phyloP scores from a whole-genome alignment of 495 filamentous ascomycete genomes.

The Aspergillus homomorphus region DNA sequence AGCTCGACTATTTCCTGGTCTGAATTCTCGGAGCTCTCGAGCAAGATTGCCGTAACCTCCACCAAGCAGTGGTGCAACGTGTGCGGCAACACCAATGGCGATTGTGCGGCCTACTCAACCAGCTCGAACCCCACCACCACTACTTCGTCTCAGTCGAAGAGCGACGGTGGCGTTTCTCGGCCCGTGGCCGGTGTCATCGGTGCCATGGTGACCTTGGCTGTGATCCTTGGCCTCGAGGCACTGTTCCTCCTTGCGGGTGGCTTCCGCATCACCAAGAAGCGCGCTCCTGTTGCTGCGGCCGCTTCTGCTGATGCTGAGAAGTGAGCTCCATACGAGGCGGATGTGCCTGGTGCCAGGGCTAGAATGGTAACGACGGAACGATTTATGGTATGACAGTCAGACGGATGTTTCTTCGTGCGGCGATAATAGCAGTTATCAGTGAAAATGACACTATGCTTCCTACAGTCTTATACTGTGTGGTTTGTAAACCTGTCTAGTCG shows the following conservation, averaged over 20 bases:
- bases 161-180: conserved; percentile 30
- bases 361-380: background rate
- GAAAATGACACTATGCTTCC: too few species aligned
- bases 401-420: too few species aligned
- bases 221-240: conserved; percentile 47
- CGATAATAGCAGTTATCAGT: too few species aligned
- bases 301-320: conserved; percentile 17
- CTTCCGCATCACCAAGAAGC: conserved; percentile 43
- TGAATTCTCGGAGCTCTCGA: conserved; percentile 39
- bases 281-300: conserved; percentile 9
- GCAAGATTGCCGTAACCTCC: conserved; percentile 39
- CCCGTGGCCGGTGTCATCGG: conserved; percentile 58
- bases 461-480: too few species aligned
- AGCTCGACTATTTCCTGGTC: conserved; percentile 37
- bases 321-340: conserved; percentile 1
- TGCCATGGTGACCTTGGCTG: conserved; percentile 58
- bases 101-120: conserved; percentile 25
- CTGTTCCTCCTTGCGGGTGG: conserved; percentile 41
- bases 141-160: conserved; percentile 12
- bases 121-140: conserved; percentile 11
- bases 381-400: background rate
- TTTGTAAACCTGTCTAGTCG: too few species aligned
- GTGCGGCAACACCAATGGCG: conserved; percentile 44
- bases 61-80: conserved; percentile 44
- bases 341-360: background rate